phyloP scores from a whole-genome alignment of 371 early-diverging fungal species.

The Mortierella sp. region DNA sequence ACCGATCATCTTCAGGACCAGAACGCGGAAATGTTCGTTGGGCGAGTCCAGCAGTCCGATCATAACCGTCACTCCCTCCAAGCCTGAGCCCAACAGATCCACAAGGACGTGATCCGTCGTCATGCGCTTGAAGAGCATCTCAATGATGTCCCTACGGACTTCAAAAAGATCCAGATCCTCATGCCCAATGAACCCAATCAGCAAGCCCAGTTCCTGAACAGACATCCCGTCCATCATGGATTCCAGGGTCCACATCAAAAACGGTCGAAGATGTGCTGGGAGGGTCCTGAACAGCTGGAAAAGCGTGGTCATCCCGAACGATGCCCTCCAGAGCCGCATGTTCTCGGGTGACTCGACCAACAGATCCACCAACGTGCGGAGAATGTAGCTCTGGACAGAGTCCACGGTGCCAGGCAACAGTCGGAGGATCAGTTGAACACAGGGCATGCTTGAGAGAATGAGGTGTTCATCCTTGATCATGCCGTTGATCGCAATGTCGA shows the following conservation, averaged over 20 bases:
- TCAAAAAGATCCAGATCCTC: slow-evolving; percentile 55
- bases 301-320: slow-evolving; percentile 51
- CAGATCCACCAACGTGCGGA: slow-evolving; percentile 57
- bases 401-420: slow-evolving; percentile 48
- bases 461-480: slow-evolving; percentile 58
- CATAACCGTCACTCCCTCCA: slow-evolving; percentile 56
- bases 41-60: slow-evolving; percentile 58
- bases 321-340: slow-evolving; percentile 56
- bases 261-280: slow-evolving; percentile 54
- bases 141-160: slow-evolving; percentile 57
- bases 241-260: slow-evolving; percentile 60
- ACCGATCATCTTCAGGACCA: slow-evolving; percentile 60
- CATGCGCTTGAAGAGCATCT: slow-evolving; percentile 59
- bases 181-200: slow-evolving; percentile 57
- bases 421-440: slow-evolving; percentile 55
- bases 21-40: slow-evolving; percentile 57
- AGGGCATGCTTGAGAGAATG: slow-evolving; percentile 54
- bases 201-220: slow-evolving; percentile 51
- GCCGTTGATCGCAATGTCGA: slow-evolving; percentile 60
- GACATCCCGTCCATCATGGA: slow-evolving; percentile 60
- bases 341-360: slow-evolving; percentile 60
- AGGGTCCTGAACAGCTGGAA: slow-evolving; percentile 56
- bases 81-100: slow-evolving; percentile 50
- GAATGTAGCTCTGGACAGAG: slow-evolving; percentile 56
- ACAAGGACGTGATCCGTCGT: slow-evolving; percentile 50